Evolutionary conservation across 2,329 filamentous ascomycete species (phyloP).

Genomic region (Penicillium sp.): DNA sequence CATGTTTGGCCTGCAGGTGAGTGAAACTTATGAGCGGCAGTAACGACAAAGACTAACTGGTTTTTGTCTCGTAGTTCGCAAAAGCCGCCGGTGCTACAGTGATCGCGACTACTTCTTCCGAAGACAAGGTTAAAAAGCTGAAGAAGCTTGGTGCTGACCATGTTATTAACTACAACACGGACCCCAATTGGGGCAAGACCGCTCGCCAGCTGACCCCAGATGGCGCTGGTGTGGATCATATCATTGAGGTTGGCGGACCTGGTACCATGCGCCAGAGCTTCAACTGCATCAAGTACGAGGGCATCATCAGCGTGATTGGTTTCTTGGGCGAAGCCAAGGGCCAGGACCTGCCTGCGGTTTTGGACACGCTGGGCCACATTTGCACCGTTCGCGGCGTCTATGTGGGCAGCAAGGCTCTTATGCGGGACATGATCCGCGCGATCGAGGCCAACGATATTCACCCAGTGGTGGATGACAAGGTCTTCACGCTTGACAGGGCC

Average conservation of each 20-base stretch:
- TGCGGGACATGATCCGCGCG: slow-evolving; percentile 61
- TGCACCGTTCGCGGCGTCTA: slow-evolving; percentile 61
- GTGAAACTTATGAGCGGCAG: background rate
- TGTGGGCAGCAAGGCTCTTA: slow-evolving; percentile 58
- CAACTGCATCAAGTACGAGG: slow-evolving; percentile 57
- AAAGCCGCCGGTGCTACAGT: slow-evolving; percentile 55
- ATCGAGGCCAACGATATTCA: slow-evolving; percentile 63
- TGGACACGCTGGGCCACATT: slow-evolving; percentile 53
- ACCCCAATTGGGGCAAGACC: slow-evolving; percentile 61
- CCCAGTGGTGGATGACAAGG: slow-evolving; percentile 60
- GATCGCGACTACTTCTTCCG: slow-evolving; percentile 62
- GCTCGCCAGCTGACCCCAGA: slow-evolving; percentile 55
- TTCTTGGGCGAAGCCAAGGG: slow-evolving; percentile 55
- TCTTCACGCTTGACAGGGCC: slow-evolving; percentile 55
- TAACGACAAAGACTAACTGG: background rate
- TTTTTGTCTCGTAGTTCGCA: slow-evolving; percentile 43
- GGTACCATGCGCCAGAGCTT: slow-evolving; percentile 61
- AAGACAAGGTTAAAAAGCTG: slow-evolving; percentile 56
- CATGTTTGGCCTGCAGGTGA: slow-evolving; percentile 57
- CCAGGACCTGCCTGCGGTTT: slow-evolving; percentile 53
- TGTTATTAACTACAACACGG: slow-evolving; percentile 63
- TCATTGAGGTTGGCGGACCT: slow-evolving; percentile 68
- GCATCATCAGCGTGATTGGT: slow-evolving; percentile 59
- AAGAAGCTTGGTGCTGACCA: slow-evolving; percentile 60
- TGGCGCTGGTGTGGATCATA: slow-evolving; percentile 60